Evolutionary conservation across 129 eudicot species (phyloP).

Genomic region (Flaveria bidentis): DNA sequence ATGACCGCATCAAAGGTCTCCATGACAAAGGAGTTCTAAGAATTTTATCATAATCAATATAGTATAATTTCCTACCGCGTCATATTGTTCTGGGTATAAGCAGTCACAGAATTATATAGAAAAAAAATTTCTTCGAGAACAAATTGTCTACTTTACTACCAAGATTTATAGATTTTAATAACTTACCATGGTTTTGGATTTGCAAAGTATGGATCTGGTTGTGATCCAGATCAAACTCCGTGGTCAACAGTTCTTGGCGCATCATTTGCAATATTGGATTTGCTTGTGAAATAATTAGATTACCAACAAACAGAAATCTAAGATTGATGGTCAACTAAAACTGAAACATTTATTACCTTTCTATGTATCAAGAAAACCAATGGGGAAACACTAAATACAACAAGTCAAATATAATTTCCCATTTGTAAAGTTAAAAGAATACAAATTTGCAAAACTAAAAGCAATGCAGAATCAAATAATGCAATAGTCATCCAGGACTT

Average conservation of each 20-base stretch:
- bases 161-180: neutral
- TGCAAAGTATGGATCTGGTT: neutral
- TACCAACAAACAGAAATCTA: neutral
- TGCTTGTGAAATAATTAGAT: neutral
- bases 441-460: constrained; percentile 22
- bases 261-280: neutral
- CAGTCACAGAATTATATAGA: too few relatives aligned
- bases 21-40: constrained; percentile 63
- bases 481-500: constrained; percentile 28
- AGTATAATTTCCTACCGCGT: neutral
- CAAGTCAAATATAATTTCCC: constrained; percentile 18
- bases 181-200: constrained; percentile 23
- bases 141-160: neutral
- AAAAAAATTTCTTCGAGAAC: neutral
- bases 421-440: constrained; percentile 34
- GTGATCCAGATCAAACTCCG: neutral
- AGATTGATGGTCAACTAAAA: constrained; percentile 18
- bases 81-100: neutral
- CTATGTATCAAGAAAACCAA: constrained; percentile 21
- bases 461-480: constrained; percentile 13
- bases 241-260: neutral
- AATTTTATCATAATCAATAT: constrained; percentile 20
- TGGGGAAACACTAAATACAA: constrained; percentile 14
- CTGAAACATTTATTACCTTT: constrained; percentile 26
- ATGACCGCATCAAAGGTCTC: constrained; percentile 77